Evolutionary conservation across 805 yeast genomes (phyloP).

Genomic region (Maudiozyma saulgeensis): DNA sequence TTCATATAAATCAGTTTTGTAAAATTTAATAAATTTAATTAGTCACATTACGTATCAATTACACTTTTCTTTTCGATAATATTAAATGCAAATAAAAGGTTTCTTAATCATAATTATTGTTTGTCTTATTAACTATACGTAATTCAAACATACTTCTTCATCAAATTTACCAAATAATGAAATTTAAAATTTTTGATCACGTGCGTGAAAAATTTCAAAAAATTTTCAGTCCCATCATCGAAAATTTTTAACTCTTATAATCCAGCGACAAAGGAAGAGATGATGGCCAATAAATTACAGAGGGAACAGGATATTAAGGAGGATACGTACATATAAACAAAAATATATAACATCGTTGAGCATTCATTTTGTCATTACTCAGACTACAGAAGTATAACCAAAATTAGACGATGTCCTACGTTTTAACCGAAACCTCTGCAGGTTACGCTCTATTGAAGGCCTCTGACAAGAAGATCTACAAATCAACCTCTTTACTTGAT

Average conservation of each 20-base stretch:
- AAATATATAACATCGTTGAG: not conserved
- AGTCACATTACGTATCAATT: not conserved
- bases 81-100: not conserved
- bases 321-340: not conserved
- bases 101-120: too few relatives aligned
- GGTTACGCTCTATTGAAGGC: conserved; percentile 98
- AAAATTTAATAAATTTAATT: conserved; percentile 4
- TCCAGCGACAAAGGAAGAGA: not conserved
- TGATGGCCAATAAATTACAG: not conserved
- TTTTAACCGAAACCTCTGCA: conserved; percentile 95
- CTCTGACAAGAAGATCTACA: conserved; percentile 92
- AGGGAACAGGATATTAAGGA: not conserved
- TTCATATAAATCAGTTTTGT: conserved; percentile 3
- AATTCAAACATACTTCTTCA: too few relatives aligned
- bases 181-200: too few relatives aligned
- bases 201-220: not conserved
- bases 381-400: not conserved
- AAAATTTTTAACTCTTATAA: conserved; percentile 1
- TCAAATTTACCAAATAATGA: too few relatives aligned
- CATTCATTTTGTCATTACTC: not conserved
- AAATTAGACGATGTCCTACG: conserved; percentile 55
- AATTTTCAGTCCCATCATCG: conserved; percentile 1
- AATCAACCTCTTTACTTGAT: conserved; percentile 60
- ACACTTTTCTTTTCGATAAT: not conserved
- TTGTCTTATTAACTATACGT: too few relatives aligned